These are phyloP conservation scores for Diatrype stigma DNA, from an alignment of 2,329 filamentous ascomycete genomes.

Conservation along the genomic window DNA sequence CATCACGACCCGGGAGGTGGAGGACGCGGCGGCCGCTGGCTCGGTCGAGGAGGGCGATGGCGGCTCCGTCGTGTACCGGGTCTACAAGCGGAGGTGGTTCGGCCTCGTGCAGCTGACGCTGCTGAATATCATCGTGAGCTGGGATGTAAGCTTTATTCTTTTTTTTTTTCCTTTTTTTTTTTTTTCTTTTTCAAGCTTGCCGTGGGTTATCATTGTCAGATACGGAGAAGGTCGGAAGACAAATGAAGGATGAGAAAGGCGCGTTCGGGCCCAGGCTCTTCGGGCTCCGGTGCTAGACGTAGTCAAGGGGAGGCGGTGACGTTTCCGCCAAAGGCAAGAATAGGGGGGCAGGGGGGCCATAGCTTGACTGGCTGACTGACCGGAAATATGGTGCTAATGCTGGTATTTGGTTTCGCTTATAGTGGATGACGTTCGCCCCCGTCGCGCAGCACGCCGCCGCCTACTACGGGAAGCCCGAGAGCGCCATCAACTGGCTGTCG, in stretches of 20 bases:
- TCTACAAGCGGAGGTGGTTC: constrained; percentile 84
- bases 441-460: constrained; percentile 68
- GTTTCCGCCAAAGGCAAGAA: too few species aligned
- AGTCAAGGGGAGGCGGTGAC: too few species aligned
- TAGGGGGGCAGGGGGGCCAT: too few species aligned
- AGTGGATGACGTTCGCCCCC: constrained; percentile 92
- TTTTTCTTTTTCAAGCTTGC: too few species aligned
- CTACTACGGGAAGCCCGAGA: constrained; percentile 73
- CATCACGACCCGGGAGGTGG: constrained; percentile 4
- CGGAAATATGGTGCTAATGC: too few species aligned
- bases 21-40: constrained; percentile 4
- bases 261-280: too few species aligned
- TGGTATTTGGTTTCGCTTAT: neutral
- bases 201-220: neutral
- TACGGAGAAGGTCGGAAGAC: too few species aligned
- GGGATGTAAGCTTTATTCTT: constrained; percentile 70
- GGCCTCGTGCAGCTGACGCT: constrained; percentile 79
- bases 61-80: constrained; percentile 18
- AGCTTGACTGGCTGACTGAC: too few species aligned
- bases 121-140: constrained; percentile 88
- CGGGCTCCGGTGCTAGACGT: too few species aligned
- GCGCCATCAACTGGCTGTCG: constrained; percentile 86
- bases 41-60: constrained; percentile 13
- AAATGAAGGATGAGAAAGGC: too few species aligned
- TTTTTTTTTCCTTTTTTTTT: constrained; percentile 1